These are phyloP conservation scores for Moesziomyces antarcticus DNA, from an alignment of 1,284 basidiomycete species.

Conservation along the genomic window DNA sequence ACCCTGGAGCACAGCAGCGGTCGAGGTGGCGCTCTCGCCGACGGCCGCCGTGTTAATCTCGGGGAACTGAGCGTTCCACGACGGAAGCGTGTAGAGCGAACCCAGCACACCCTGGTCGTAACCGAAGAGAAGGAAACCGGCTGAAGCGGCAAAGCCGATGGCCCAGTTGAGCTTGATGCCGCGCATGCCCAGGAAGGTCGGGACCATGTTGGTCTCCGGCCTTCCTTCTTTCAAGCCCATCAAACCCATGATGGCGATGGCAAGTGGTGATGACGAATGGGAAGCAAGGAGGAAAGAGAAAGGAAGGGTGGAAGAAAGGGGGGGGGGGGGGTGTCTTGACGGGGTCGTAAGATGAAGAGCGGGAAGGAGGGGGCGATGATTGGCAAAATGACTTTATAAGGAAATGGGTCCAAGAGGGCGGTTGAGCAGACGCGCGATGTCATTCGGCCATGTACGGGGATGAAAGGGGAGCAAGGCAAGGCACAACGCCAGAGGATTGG, in stretches of 20 bases:
- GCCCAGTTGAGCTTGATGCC: conserved; percentile 55
- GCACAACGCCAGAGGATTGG: too few species aligned
- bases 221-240: conserved; percentile 30
- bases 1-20: conserved; percentile 55
- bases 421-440: too few species aligned
- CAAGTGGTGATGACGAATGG: neutral
- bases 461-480: too few species aligned
- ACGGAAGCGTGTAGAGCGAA: conserved; percentile 59
- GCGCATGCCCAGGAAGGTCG: conserved; percentile 52
- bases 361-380: too few species aligned
- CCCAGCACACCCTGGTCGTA: conserved; percentile 67
- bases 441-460: too few species aligned
- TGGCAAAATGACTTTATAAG: too few species aligned
- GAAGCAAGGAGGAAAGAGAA: neutral
- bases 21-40: conserved; percentile 28
- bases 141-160: conserved; percentile 62
- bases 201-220: conserved; percentile 47
- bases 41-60: conserved; percentile 48
- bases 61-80: conserved; percentile 57
- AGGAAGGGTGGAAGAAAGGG: neutral
- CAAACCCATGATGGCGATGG: conserved; percentile 29
- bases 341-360: too few species aligned
- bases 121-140: conserved; percentile 65
- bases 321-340: conserved; percentile 1
- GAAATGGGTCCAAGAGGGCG: too few species aligned